Evolutionary conservation across 75 land plant species (phyloP).

Genomic region (Sequoia sempervirens): DNA sequence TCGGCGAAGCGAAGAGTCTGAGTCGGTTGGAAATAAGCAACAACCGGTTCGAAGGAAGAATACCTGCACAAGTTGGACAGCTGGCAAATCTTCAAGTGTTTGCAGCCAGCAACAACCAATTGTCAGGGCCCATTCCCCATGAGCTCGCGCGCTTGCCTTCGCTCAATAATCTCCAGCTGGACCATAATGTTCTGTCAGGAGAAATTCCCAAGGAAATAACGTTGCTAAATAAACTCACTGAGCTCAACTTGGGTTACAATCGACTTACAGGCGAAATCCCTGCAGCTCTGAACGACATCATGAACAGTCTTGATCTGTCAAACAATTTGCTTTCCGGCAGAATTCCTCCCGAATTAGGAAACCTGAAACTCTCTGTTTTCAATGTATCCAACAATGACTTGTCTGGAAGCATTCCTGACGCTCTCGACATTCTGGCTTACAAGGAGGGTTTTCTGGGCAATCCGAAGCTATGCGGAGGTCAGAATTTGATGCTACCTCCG

Average conservation of each 20-base stretch:
- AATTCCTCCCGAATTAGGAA: constrained; percentile 44
- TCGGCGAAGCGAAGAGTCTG: too few relatives aligned
- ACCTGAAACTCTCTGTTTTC: not conserved
- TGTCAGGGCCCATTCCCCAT: constrained; percentile 34
- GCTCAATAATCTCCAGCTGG: constrained; percentile 18
- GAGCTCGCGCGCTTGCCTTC: constrained; percentile 11
- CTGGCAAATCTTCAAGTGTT: constrained; percentile 24
- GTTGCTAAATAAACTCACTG: not conserved
- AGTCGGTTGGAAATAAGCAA: too few relatives aligned
- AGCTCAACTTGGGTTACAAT: constrained; percentile 32
- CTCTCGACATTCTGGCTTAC: not conserved
- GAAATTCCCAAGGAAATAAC: not conserved
- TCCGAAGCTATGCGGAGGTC: constrained; percentile 11
- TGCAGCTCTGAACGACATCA: constrained; percentile 14
- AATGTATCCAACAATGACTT: constrained; percentile 10
- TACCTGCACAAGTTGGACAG: not conserved
- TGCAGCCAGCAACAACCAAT: constrained; percentile 20
- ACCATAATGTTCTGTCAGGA: not conserved
- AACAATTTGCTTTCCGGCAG: constrained; percentile 47
- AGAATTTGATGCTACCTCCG: constrained; percentile 8
- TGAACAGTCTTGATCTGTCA: constrained; percentile 35
- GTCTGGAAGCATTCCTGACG: not conserved
- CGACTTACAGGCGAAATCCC: constrained; percentile 62
- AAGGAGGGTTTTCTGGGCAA: not conserved
- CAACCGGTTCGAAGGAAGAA: not conserved